phyloP scores from a whole-genome alignment of 179 eudicot species.

The Beta macrorhiza region DNA sequence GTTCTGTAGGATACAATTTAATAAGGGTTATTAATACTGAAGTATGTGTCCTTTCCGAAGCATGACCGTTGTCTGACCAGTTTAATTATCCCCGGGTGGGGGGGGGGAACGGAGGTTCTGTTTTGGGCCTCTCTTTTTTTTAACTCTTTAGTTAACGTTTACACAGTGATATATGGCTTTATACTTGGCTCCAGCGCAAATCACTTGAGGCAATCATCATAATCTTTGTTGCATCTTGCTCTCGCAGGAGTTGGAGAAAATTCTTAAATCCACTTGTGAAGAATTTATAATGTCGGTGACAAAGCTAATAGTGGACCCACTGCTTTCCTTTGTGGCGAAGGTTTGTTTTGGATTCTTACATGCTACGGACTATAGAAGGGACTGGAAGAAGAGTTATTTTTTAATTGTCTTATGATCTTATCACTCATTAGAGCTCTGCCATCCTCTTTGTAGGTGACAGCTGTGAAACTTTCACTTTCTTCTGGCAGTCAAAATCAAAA shows the following conservation, averaged over 20 bases:
- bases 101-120: not conserved
- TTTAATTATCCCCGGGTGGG: not conserved
- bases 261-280: constrained; percentile 90
- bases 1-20: not conserved
- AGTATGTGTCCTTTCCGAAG: not conserved
- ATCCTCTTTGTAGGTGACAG: constrained; percentile 63
- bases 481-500: constrained; percentile 69
- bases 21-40: not conserved
- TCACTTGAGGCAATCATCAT: not conserved
- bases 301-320: constrained; percentile 85
- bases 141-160: constrained; percentile 12
- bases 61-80: constrained; percentile 9
- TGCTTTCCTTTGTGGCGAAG: constrained; percentile 98
- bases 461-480: constrained; percentile 74
- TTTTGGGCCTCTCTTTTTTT: constrained; percentile 2
- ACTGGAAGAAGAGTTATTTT: not conserved
- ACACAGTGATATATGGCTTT: not conserved
- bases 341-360: constrained; percentile 39
- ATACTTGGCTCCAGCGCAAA: not conserved
- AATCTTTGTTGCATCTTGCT: constrained; percentile 10
- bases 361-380: not conserved
- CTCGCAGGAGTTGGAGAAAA: constrained; percentile 89
- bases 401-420: not conserved
- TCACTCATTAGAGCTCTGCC: not conserved
- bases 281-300: constrained; percentile 98